Evolutionary conservation across 2,329 filamentous ascomycete genomes (phyloP).

Genomic region (Aspergillus neotritici): DNA sequence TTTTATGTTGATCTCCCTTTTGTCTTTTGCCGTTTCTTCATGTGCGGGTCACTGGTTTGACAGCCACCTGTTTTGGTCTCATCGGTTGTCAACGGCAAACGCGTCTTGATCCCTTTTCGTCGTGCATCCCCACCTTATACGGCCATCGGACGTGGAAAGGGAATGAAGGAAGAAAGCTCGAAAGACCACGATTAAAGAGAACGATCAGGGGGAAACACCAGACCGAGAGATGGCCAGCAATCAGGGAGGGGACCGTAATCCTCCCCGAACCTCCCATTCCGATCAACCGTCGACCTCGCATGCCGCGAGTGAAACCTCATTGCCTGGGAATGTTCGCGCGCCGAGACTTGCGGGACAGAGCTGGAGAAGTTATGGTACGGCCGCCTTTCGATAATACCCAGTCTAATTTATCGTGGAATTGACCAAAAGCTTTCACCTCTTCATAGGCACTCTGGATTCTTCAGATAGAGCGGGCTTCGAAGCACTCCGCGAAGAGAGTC

Average conservation of each 20-base stretch:
- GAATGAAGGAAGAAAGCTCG: background rate
- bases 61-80: conserved; percentile 2
- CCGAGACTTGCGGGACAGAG: conserved; percentile 10
- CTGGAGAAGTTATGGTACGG: conserved; percentile 29
- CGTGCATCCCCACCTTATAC: background rate
- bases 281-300: conserved; percentile 9
- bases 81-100: no score
- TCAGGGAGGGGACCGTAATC: conserved; percentile 6
- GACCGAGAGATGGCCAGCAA: conserved; percentile 14
- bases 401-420: no score
- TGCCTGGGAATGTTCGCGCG: conserved; percentile 13
- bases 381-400: background rate
- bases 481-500: conserved; percentile 24
- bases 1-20: background rate
- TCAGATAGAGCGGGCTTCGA: conserved; percentile 19
- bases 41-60: conserved; percentile 15
- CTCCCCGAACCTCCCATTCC: conserved; percentile 6
- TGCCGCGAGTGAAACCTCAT: conserved; percentile 11
- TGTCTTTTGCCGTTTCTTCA: conserved; percentile 8
- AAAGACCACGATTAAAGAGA: conserved; percentile 1
- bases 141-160: background rate
- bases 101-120: background rate
- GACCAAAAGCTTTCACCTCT: no score
- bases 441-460: conserved; percentile 28
- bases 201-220: background rate